These are phyloP conservation scores for Penicillium sp. DNA, from an alignment of 2,329 filamentous ascomycete genomes.

Conservation along the genomic window DNA sequence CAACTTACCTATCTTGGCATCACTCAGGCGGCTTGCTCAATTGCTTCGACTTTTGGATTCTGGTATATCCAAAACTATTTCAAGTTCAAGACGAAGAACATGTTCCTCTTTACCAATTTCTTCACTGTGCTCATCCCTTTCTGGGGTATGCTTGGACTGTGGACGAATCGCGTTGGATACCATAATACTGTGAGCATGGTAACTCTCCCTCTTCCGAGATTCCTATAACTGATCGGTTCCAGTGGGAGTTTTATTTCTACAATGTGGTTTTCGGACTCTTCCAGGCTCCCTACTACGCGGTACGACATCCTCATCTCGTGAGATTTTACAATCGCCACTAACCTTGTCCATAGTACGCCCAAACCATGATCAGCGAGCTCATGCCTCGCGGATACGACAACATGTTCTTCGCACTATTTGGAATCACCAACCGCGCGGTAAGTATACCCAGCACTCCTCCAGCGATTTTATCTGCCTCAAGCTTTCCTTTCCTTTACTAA, in stretches of 20 bases:
- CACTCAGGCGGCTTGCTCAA: constrained; percentile 41
- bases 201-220: neutral
- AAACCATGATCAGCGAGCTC: constrained; percentile 49
- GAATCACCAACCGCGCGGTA: constrained; percentile 48
- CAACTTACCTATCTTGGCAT: constrained; percentile 47
- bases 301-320: constrained; percentile 13
- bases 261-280: constrained; percentile 47
- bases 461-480: neutral
- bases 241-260: constrained; percentile 49
- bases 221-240: neutral
- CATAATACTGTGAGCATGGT: constrained; percentile 33
- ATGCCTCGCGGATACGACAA: constrained; percentile 48
- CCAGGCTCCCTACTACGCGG: constrained; percentile 46
- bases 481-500: neutral
- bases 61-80: constrained; percentile 48
- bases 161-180: constrained; percentile 43
- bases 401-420: constrained; percentile 49
- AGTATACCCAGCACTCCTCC: constrained; percentile 13
- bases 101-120: constrained; percentile 47
- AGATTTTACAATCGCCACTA: neutral
- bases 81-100: constrained; percentile 43
- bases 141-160: constrained; percentile 47
- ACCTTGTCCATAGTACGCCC: constrained; percentile 34
- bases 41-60: constrained; percentile 43
- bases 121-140: constrained; percentile 46